These are phyloP conservation scores for Plenodomus biglobosus DNA, from an alignment of 2,329 filamentous ascomycete genomes.

Conservation along the genomic window DNA sequence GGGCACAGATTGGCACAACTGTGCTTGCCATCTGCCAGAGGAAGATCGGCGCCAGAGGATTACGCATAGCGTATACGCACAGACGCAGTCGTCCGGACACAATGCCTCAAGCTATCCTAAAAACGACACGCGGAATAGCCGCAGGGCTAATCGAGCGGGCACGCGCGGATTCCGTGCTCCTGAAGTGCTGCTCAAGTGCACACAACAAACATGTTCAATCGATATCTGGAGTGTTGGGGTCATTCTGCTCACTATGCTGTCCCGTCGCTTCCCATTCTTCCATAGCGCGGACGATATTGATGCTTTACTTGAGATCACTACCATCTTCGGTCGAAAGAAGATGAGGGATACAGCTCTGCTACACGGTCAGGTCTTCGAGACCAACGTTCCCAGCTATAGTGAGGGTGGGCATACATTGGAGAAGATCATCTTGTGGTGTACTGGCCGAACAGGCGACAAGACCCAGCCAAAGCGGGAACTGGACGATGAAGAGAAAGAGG, in stretches of 20 bases:
- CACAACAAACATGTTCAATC: slow-evolving; percentile 85
- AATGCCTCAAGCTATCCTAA: slow-evolving; percentile 73
- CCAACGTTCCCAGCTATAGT: slow-evolving; percentile 86
- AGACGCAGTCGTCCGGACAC: slow-evolving; percentile 49
- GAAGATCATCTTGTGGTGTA: slow-evolving; percentile 95
- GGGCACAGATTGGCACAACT: slow-evolving; percentile 73
- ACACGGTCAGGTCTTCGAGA: slow-evolving; percentile 91
- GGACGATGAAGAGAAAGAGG: slow-evolving; percentile 68
- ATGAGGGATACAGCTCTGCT: slow-evolving; percentile 83
- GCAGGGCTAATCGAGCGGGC: slow-evolving; percentile 89
- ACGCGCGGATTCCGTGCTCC: slow-evolving; percentile 95
- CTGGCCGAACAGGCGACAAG: slow-evolving; percentile 67
- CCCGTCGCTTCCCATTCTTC: slow-evolving; percentile 94
- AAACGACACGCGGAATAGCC: slow-evolving; percentile 81
- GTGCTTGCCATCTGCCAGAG: slow-evolving; percentile 72
- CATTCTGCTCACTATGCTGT: slow-evolving; percentile 93
- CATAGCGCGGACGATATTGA: slow-evolving; percentile 98
- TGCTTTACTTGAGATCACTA: slow-evolving; percentile 94
- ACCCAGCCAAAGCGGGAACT: slow-evolving; percentile 53
- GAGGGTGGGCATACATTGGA: slow-evolving; percentile 83
- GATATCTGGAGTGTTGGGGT: slow-evolving; percentile 97
- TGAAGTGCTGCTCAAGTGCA: slow-evolving; percentile 96
- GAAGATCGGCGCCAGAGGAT: slow-evolving; percentile 62
- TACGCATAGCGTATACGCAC: slow-evolving; percentile 61
- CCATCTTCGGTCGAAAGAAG: slow-evolving; percentile 81